phyloP scores from a whole-genome alignment of 768 basidiomycete species.

The Clavaria fumosa region DNA sequence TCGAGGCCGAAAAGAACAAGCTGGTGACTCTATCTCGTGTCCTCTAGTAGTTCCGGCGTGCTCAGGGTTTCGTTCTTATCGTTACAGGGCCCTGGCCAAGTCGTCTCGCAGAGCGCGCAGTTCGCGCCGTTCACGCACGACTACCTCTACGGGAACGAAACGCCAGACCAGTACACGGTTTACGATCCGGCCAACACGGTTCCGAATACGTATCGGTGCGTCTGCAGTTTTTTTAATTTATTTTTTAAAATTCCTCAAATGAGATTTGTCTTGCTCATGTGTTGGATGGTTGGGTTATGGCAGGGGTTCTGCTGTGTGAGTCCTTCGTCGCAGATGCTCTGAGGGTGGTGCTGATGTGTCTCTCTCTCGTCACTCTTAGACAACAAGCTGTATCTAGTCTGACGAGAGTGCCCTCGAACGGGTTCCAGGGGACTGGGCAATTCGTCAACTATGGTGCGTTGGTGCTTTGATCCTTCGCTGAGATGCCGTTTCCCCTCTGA shows the following conservation, averaged over 20 bases:
- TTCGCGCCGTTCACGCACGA: constrained; percentile 41
- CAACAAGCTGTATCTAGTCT: constrained; percentile 42
- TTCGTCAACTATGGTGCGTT: constrained; percentile 34
- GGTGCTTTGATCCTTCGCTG: too few species aligned
- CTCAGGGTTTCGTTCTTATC: neutral
- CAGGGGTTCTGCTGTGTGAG: constrained; percentile 6
- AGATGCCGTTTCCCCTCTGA: neutral
- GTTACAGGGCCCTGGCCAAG: constrained; percentile 24
- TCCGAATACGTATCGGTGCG: constrained; percentile 28
- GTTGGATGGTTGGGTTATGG: neutral
- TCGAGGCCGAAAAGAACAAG: constrained; percentile 63
- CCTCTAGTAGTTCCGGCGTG: too few species aligned
- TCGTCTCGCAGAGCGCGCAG: constrained; percentile 63
- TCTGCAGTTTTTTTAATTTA: constrained; percentile 1
- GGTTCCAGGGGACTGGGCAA: constrained; percentile 43
- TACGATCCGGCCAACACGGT: constrained; percentile 19
- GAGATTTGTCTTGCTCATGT: neutral
- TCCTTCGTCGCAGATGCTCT: neutral
- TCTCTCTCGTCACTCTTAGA: constrained; percentile 3
- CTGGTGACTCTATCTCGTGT: constrained; percentile 1
- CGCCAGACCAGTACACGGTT: constrained; percentile 20
- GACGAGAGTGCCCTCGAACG: constrained; percentile 31
- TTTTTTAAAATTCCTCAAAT: too few species aligned
- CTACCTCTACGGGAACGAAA: constrained; percentile 23
- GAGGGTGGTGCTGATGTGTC: neutral